phyloP scores from a whole-genome alignment of 2,329 filamentous ascomycete species.

The Sarocladium brachiariae region DNA sequence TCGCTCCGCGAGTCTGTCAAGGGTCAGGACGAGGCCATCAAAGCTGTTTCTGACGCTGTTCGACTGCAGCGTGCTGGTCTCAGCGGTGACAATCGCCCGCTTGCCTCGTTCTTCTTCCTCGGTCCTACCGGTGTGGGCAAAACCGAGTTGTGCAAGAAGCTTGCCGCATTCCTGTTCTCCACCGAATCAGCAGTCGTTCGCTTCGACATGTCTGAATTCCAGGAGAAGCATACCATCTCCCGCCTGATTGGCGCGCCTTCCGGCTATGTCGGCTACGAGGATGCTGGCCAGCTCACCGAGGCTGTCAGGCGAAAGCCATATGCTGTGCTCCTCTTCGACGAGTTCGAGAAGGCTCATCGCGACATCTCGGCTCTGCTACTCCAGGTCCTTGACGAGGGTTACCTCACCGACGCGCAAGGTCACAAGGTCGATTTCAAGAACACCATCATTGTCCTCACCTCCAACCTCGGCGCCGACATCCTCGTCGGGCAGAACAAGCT shows the following conservation, averaged over 20 bases:
- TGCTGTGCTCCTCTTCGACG: conserved; percentile 89
- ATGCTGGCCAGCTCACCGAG: conserved; percentile 92
- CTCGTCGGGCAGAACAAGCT: conserved; percentile 68
- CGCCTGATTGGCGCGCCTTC: conserved; percentile 88
- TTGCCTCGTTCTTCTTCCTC: conserved; percentile 96
- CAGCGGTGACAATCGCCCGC: conserved; percentile 81
- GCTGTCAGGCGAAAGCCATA: conserved; percentile 93
- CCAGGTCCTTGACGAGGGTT: conserved; percentile 93
- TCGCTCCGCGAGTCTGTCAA: conserved; percentile 75
- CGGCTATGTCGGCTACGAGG: conserved; percentile 94
- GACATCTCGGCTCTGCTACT: conserved; percentile 89
- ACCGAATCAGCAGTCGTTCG: conserved; percentile 85
- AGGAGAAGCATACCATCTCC: conserved; percentile 94
- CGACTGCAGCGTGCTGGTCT: conserved; percentile 88
- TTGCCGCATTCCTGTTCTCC: conserved; percentile 88
- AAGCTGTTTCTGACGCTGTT: conserved; percentile 86
- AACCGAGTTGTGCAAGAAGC: conserved; percentile 94
- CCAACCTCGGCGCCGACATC: conserved; percentile 88
- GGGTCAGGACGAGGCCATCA: conserved; percentile 89
- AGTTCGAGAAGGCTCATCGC: conserved; percentile 95
- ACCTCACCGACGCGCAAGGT: conserved; percentile 89
- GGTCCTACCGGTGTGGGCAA: conserved; percentile 96
- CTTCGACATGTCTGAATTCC: conserved; percentile 98
- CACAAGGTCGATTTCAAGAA: conserved; percentile 97
- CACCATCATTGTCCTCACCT: conserved; percentile 92